Evolutionary conservation across 192 early-diverging fungal species (phyloP).

Genomic region (Cetraspora pellucida): DNA sequence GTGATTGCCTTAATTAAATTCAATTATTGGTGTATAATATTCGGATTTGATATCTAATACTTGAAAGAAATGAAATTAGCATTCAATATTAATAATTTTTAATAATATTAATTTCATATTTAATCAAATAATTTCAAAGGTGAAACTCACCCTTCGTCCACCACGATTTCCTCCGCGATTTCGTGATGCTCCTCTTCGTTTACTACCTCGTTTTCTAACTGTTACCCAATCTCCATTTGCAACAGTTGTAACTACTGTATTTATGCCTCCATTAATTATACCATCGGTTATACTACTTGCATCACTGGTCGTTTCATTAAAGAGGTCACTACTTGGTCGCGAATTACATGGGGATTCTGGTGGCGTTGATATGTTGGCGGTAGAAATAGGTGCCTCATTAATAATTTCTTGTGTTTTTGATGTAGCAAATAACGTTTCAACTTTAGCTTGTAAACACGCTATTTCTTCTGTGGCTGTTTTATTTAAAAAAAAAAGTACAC

Average conservation of each 20-base stretch:
- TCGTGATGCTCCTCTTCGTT: neutral
- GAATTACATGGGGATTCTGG: slow-evolving; percentile 22
- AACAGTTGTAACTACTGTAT: no score
- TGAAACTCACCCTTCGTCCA: neutral
- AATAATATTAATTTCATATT: no score
- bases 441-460: neutral
- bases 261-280: neutral
- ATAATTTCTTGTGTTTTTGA: neutral
- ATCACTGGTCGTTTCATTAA: neutral
- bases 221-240: slow-evolving; percentile 19
- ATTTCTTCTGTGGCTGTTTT: neutral
- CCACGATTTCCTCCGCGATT: neutral
- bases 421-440: neutral
- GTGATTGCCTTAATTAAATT: no score
- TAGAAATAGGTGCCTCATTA: neutral
- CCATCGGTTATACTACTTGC: neutral
- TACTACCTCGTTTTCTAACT: slow-evolving; percentile 6
- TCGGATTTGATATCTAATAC: no score
- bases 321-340: neutral
- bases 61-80: no score
- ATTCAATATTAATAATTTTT: no score
- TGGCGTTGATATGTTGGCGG: neutral
- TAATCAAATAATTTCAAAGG: no score
- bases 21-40: no score
- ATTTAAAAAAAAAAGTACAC: no score